Conservation (phyloP, 2,329 filamentous ascomycete genomes). For the Trichophyton schoenleinii region DNA sequence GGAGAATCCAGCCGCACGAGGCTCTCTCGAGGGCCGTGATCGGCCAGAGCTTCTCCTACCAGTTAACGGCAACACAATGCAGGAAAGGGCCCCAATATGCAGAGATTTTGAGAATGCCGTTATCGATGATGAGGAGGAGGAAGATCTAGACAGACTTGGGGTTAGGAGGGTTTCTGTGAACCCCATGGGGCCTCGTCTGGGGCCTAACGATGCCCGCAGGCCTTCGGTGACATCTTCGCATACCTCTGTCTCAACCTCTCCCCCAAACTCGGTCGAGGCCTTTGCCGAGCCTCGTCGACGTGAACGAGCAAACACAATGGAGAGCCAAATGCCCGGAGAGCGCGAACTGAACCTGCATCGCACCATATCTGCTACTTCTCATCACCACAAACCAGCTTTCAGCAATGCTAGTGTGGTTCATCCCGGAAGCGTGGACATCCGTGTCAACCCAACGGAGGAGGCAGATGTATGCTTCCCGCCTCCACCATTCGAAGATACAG, state of each 20-base stretch:
- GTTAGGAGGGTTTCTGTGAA: slow-evolving; percentile 31
- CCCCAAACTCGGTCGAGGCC: slow-evolving; percentile 93
- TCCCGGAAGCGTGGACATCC: slow-evolving; percentile 31
- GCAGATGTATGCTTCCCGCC: slow-evolving; percentile 77
- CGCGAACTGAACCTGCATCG: slow-evolving; percentile 52
- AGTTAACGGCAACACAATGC: slow-evolving; percentile 31
- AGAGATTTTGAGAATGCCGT: slow-evolving; percentile 83
- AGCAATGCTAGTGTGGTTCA: slow-evolving; percentile 45
- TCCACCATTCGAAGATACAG: slow-evolving; percentile 54
- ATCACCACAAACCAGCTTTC: slow-evolving; percentile 47
- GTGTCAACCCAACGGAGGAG: slow-evolving; percentile 39
- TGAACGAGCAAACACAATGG: slow-evolving; percentile 58
- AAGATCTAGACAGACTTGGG: slow-evolving; percentile 24
- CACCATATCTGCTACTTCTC: slow-evolving; percentile 57
- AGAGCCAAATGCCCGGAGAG: slow-evolving; percentile 45
- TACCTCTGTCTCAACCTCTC: slow-evolving; percentile 60
- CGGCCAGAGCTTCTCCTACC: slow-evolving; percentile 36
- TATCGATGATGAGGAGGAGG: slow-evolving; percentile 56
- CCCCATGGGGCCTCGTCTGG: slow-evolving; percentile 27
- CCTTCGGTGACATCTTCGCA: slow-evolving; percentile 37
- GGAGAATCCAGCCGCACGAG: slow-evolving; percentile 25
- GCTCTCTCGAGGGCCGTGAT: slow-evolving; percentile 35
- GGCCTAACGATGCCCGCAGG: slow-evolving; percentile 25
- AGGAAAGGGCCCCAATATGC: slow-evolving; percentile 38
- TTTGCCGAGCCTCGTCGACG: slow-evolving; percentile 84